Percentiles rank a stretch among this genome's conserved stretches.
Evolutionary conservation across 2,329 filamentous ascomycete genomes (phyloP).

Genomic region (Colletotrichum magnum): DNA sequence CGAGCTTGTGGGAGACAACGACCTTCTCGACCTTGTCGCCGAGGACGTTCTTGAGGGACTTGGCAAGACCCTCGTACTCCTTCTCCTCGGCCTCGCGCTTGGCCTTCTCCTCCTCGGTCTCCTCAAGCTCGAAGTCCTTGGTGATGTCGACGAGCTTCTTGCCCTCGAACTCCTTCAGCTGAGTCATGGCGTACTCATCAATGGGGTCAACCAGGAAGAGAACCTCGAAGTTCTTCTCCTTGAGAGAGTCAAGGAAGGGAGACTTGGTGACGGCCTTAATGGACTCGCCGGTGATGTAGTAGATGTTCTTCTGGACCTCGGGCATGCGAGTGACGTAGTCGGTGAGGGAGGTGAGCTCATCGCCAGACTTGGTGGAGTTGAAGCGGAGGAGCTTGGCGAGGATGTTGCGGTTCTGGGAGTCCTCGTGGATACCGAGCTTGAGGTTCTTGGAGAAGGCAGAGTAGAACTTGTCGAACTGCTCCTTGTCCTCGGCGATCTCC

Average conservation of each 20-base stretch:
- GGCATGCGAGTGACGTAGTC: slow-evolving; percentile 99
- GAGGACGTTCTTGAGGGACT: slow-evolving; percentile 98
- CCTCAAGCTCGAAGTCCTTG: slow-evolving; percentile 99
- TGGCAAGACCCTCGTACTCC: slow-evolving; percentile 94
- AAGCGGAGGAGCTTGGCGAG: slow-evolving; percentile 99
- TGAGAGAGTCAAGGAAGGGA: slow-evolving; percentile 98
- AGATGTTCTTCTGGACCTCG: slow-evolving; percentile 99
- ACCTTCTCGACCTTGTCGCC: slow-evolving; percentile 99
- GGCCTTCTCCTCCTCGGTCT: slow-evolving; percentile 99
- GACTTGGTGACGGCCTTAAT: slow-evolving; percentile 98
- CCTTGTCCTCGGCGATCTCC: slow-evolving; percentile 99
- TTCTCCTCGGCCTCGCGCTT: slow-evolving; percentile 96
- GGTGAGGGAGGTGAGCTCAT: slow-evolving; percentile 92
- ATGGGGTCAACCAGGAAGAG: slow-evolving; percentile 99
- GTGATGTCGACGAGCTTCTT: slow-evolving; percentile 99
- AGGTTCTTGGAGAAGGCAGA: slow-evolving; percentile 99
- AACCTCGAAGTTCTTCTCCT: slow-evolving; percentile 99
- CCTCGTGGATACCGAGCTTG: slow-evolving; percentile 99
- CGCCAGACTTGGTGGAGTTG: slow-evolving; percentile 98
- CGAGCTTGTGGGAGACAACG: slow-evolving; percentile 97
- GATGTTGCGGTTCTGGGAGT: slow-evolving; percentile 92
- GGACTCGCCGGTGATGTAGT: slow-evolving; percentile 99
- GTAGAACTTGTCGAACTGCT: slow-evolving; percentile 99
- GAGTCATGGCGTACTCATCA: slow-evolving; percentile 99
- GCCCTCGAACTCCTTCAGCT: slow-evolving; percentile 99